Evolutionary conservation across 75 land plant genomes (phyloP).

Genomic region (Picea glauca): DNA sequence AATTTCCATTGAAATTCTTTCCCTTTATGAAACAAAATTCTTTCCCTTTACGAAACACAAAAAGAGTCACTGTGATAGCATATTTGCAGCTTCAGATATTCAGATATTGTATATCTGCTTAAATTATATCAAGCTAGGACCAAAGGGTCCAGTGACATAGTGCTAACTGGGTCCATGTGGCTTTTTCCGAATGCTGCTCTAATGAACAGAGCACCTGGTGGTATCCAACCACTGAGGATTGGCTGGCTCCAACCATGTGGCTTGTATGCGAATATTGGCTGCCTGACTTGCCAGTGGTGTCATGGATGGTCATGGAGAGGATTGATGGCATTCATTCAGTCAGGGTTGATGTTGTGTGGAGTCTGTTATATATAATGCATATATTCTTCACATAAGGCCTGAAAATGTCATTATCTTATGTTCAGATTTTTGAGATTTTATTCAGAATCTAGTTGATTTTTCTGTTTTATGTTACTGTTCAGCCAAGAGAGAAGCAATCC

Average conservation of each 20-base stretch:
- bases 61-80: too few species aligned
- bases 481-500: too few species aligned
- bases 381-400: not conserved
- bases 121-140: too few species aligned
- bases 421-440: not conserved
- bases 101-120: too few species aligned
- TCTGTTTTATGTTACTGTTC: too few species aligned
- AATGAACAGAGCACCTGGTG: not conserved
- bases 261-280: not conserved
- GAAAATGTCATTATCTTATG: not conserved
- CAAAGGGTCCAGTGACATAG: not conserved
- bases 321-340: not conserved
- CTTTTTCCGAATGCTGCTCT: too few species aligned
- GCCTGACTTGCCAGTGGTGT: not conserved
- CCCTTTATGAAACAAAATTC: too few species aligned
- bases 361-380: not conserved
- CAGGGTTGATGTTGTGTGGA: not conserved
- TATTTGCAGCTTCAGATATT: too few species aligned
- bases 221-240: not conserved
- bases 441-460: too few species aligned
- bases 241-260: not conserved
- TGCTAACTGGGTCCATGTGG: too few species aligned
- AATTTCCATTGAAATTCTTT: too few species aligned
- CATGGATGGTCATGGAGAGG: not conserved
- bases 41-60: too few species aligned